Conservation (phyloP, 805 yeast genomes). For the Millerago galiae region DNA sequence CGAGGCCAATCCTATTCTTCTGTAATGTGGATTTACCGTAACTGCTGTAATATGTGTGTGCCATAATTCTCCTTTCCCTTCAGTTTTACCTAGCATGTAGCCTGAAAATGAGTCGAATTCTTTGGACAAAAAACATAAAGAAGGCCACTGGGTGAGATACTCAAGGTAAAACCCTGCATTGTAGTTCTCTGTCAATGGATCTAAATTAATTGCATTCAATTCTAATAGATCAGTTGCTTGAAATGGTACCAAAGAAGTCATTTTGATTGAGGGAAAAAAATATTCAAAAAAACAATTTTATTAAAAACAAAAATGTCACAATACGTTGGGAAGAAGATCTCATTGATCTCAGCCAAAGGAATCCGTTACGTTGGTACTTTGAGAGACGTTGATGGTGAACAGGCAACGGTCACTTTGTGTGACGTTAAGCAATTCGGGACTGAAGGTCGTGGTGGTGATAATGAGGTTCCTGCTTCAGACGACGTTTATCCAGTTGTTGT, state of each 20-base stretch:
- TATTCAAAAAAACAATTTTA: neutral
- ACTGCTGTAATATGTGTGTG: constrained; percentile 97
- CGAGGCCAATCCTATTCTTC: constrained; percentile 84
- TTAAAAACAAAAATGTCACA: constrained; percentile 63
- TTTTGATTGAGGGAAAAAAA: constrained; percentile 22
- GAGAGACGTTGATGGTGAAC: constrained; percentile 82
- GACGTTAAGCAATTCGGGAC: constrained; percentile 84
- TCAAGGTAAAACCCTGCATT: constrained; percentile 77
- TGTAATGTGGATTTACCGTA: constrained; percentile 73
- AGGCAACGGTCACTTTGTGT: constrained; percentile 79
- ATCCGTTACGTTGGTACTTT: constrained; percentile 83
- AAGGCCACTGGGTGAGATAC: constrained; percentile 83
- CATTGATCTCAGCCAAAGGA: constrained; percentile 71
- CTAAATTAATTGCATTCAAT: constrained; percentile 72
- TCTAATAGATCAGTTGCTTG: constrained; percentile 78
- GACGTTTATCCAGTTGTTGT: constrained; percentile 69
- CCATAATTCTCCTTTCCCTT: constrained; percentile 82
- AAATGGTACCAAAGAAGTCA: constrained; percentile 89
- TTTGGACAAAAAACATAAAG: constrained; percentile 72
- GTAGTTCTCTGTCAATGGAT: constrained; percentile 88
- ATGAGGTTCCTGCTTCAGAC: constrained; percentile 65
- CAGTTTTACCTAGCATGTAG: constrained; percentile 95
- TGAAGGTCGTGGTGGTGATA: constrained; percentile 73
- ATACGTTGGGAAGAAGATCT: constrained; percentile 84
- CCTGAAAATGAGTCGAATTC: constrained; percentile 46